Conservation (phyloP, 805 yeast species). For the Cyberlindnera saturnus region DNA sequence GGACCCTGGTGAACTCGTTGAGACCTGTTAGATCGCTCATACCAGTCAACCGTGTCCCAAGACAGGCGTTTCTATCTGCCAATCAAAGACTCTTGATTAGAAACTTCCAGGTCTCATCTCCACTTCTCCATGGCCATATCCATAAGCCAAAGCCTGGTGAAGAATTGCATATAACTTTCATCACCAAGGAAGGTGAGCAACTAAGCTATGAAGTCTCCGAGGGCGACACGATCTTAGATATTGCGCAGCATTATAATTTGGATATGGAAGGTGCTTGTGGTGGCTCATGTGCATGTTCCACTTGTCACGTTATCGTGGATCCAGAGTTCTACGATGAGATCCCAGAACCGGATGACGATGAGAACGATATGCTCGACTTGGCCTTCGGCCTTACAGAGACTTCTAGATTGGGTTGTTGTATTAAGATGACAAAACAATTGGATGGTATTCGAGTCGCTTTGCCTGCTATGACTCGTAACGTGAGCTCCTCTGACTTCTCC, state of each 20-base stretch:
- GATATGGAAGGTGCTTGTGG: conserved; percentile 99
- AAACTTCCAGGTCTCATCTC: conserved; percentile 23
- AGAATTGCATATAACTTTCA: conserved; percentile 80
- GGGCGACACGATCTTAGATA: conserved; percentile 87
- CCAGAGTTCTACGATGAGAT: conserved; percentile 88
- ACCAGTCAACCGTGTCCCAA: not conserved
- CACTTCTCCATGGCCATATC: conserved; percentile 67
- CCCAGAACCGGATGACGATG: conserved; percentile 96
- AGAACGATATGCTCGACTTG: conserved; percentile 95
- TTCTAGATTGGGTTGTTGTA: conserved; percentile 92
- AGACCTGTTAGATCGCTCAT: not conserved
- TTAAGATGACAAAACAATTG: conserved; percentile 78
- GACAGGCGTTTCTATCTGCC: conserved; percentile 5
- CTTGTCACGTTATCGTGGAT: conserved; percentile 94
- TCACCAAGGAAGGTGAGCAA: conserved; percentile 87
- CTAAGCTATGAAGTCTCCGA: conserved; percentile 79
- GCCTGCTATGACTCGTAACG: conserved; percentile 95
- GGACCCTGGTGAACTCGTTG: conserved; percentile 2
- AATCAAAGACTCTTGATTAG: conserved; percentile 19
- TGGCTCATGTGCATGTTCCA: conserved; percentile 98
- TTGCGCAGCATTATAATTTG: conserved; percentile 87
- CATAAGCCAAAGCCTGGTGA: conserved; percentile 92
- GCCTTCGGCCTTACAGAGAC: conserved; percentile 98
- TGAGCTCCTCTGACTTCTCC: conserved; percentile 75
- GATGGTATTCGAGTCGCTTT: conserved; percentile 93